A percentile compares a stretch with the other conserved stretches of the same genome.
These are phyloP conservation scores for Aspergillus ochraceoroseus DNA, from an alignment of 2,329 filamentous ascomycete genomes.

Conservation along the genomic window DNA sequence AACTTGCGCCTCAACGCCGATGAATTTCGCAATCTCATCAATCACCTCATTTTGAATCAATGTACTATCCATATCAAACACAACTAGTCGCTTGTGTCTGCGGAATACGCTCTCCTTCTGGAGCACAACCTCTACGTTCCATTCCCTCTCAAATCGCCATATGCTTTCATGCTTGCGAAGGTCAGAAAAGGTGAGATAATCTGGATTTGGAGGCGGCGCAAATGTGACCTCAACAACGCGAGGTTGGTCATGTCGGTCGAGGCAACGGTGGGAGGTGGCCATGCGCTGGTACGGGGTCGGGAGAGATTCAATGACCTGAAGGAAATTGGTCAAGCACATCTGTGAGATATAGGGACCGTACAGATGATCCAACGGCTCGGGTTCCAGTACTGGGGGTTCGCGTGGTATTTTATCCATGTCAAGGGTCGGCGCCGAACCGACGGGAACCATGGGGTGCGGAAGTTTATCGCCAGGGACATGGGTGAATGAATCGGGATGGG, in stretches of 20 bases:
- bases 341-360: slow-evolving; percentile 53
- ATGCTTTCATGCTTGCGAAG: slow-evolving; percentile 75
- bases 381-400: slow-evolving; percentile 51
- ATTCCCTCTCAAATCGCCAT: slow-evolving; percentile 78
- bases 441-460: slow-evolving; percentile 40
- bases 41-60: slow-evolving; percentile 97
- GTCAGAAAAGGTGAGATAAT: slow-evolving; percentile 56
- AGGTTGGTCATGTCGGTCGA: slow-evolving; percentile 47
- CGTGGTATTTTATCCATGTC: slow-evolving; percentile 52
- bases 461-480: slow-evolving; percentile 37
- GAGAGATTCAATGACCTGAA: slow-evolving; percentile 48
- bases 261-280: slow-evolving; percentile 46
- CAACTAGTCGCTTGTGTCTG: slow-evolving; percentile 75
- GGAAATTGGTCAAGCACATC: slow-evolving; percentile 53
- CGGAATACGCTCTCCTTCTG: slow-evolving; percentile 70
- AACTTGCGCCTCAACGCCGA: slow-evolving; percentile 76
- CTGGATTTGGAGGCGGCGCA: slow-evolving; percentile 46
- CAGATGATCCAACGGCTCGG: slow-evolving; percentile 52
- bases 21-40: slow-evolving; percentile 81
- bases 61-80: slow-evolving; percentile 99
- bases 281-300: slow-evolving; percentile 48
- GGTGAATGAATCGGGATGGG: slow-evolving; percentile 47
- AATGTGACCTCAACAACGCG: slow-evolving; percentile 52
- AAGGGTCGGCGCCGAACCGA: slow-evolving; percentile 48
- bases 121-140: slow-evolving; percentile 79